These are phyloP conservation scores for Gaeumannomyces tritici DNA, from an alignment of 2,329 filamentous ascomycete genomes.

Conservation along the genomic window DNA sequence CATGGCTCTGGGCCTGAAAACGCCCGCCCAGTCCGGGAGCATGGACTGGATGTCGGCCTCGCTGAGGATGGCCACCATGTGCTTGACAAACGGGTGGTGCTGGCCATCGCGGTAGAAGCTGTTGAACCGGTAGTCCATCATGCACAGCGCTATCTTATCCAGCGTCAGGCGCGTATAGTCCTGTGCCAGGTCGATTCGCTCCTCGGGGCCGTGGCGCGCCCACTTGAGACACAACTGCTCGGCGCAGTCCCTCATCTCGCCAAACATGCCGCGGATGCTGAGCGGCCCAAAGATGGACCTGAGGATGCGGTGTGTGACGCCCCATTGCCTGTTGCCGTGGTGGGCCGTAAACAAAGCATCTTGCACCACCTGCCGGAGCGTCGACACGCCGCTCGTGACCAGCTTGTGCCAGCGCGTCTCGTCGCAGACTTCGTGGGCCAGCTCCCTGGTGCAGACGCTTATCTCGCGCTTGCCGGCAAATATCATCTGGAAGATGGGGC, in stretches of 20 bases:
- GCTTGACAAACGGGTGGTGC: conserved; percentile 51
- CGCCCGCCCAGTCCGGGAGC: conserved; percentile 16
- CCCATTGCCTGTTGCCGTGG: not conserved
- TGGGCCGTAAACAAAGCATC: not conserved
- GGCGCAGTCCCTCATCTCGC: conserved; percentile 1
- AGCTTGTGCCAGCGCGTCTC: conserved; percentile 1
- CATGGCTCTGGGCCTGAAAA: not conserved
- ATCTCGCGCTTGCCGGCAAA: conserved; percentile 2
- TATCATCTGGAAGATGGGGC: not conserved
- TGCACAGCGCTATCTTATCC: conserved; percentile 61
- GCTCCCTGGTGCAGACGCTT: conserved; percentile 1
- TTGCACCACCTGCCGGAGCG: not conserved
- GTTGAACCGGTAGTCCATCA: conserved; percentile 68
- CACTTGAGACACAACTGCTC: conserved; percentile 1
- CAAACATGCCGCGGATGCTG: conserved; percentile 1
- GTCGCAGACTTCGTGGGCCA: not conserved
- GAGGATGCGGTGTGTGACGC: not conserved
- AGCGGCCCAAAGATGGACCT: not conserved
- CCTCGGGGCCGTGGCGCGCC: not conserved
- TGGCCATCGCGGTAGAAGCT: conserved; percentile 59
- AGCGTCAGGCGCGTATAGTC: conserved; percentile 67
- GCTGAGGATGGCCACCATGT: conserved; percentile 29
- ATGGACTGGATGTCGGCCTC: conserved; percentile 16
- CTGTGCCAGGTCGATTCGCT: not conserved
- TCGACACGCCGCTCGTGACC: not conserved